phyloP scores from a whole-genome alignment of 2,329 filamentous ascomycete genomes.

The Epichloe brachyelytri region DNA sequence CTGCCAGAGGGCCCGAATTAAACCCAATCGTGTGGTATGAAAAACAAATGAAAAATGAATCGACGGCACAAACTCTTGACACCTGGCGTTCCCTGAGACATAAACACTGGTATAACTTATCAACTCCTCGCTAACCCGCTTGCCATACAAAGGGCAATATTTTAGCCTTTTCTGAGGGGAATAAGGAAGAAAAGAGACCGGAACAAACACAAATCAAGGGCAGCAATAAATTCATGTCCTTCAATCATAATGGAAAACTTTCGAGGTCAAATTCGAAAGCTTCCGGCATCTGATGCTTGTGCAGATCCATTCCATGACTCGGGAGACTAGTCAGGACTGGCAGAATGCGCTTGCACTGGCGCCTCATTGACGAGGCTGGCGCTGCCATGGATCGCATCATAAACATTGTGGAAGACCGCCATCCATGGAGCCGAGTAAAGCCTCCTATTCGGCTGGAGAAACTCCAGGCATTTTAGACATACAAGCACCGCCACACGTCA shows the following conservation, averaged over 20 bases:
- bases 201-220: not conserved
- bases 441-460: constrained; percentile 67
- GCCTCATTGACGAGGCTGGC: constrained; percentile 35
- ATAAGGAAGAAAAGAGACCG: too few species aligned
- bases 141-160: not conserved
- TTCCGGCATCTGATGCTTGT: constrained; percentile 15
- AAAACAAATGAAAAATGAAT: too few species aligned
- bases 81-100: too few species aligned
- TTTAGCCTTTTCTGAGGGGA: too few species aligned
- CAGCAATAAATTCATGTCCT: not conserved
- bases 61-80: too few species aligned
- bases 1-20: too few species aligned
- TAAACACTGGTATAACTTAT: too few species aligned
- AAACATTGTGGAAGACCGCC: constrained; percentile 69
- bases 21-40: not conserved
- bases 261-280: constrained; percentile 1
- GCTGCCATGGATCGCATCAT: constrained; percentile 68
- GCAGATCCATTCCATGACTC: constrained; percentile 45
- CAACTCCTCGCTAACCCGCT: not conserved
- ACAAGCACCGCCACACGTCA: constrained; percentile 7
- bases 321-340: constrained; percentile 37
- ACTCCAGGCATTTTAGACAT: constrained; percentile 28
- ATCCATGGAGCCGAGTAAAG: constrained; percentile 66
- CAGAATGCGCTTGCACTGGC: constrained; percentile 27
- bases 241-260: not conserved